Conservation (phyloP, 2,329 filamentous ascomycete genomes). For the Neopestalotiopsis clavispora region DNA sequence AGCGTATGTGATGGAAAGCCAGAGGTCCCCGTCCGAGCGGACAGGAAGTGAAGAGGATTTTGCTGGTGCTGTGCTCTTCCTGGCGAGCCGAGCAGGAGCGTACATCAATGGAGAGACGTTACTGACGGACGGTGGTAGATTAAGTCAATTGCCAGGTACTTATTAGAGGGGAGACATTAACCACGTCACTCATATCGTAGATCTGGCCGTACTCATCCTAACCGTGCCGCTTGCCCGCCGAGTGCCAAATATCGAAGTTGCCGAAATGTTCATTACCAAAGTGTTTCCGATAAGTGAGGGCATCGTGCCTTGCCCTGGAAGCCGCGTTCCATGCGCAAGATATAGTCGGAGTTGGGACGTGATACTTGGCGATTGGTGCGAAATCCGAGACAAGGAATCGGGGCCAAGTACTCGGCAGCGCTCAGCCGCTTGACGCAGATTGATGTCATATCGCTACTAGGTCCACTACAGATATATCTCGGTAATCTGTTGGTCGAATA, state of each 20-base stretch:
- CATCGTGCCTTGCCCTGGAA: too few species aligned
- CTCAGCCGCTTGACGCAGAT: neutral
- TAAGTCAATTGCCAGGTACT: conserved; percentile 12
- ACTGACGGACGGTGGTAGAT: conserved; percentile 10
- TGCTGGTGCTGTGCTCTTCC: conserved; percentile 13
- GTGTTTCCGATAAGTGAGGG: too few species aligned
- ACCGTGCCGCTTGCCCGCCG: too few species aligned
- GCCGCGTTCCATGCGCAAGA: neutral
- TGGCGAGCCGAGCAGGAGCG: conserved; percentile 11
- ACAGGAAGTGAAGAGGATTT: conserved; percentile 18
- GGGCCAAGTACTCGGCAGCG: neutral
- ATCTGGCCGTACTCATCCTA: too few species aligned
- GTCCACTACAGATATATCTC: too few species aligned
- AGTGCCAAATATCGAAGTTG: too few species aligned
- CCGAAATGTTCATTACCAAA: too few species aligned
- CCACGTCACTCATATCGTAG: too few species aligned
- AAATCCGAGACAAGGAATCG: neutral
- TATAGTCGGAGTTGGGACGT: neutral
- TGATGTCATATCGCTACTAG: neutral
- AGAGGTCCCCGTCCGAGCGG: conserved; percentile 9
- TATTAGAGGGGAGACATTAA: neutral
- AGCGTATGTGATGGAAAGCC: conserved; percentile 8
- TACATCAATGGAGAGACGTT: conserved; percentile 15
- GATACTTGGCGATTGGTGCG: neutral
- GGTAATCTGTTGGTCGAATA: too few species aligned